A percentile compares a stretch with the other conserved stretches of the same genome.
These are phyloP conservation scores for Chytridiales sp. DNA, from an alignment of 371 early-diverging fungal species.

Conservation along the genomic window DNA sequence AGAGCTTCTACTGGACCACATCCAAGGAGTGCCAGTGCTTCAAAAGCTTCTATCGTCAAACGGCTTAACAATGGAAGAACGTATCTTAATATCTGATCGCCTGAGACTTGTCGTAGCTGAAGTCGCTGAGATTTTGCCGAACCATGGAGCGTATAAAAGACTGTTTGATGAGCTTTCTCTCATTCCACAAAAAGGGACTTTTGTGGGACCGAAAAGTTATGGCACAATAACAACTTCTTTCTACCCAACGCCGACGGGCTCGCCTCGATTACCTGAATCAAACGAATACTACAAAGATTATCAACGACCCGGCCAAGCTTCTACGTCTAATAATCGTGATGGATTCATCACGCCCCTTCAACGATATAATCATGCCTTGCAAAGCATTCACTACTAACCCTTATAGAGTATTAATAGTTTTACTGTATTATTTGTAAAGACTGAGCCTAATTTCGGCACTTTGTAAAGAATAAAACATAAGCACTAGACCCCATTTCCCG, in stretches of 20 bases:
- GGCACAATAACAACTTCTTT: too few relatives aligned
- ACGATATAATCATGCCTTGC: too few relatives aligned
- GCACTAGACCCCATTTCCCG: slow-evolving; percentile 18
- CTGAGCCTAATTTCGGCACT: slow-evolving; percentile 13
- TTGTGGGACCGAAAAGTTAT: too few relatives aligned
- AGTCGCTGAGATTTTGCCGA: slow-evolving; percentile 56
- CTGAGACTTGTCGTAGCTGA: slow-evolving; percentile 49
- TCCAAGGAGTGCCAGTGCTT: slow-evolving; percentile 78
- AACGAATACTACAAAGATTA: too few relatives aligned
- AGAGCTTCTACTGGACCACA: slow-evolving; percentile 74
- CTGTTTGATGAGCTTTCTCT: slow-evolving; percentile 69
- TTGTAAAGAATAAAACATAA: slow-evolving; percentile 39
- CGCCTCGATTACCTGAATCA: too few relatives aligned
- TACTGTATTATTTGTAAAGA: too few relatives aligned
- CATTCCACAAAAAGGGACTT: too few relatives aligned
- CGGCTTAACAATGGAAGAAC: slow-evolving; percentile 74
- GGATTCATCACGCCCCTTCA: too few relatives aligned
- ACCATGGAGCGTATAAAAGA: slow-evolving; percentile 72
- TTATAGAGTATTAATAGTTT: too few relatives aligned
- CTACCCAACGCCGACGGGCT: not conserved
- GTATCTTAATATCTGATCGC: slow-evolving; percentile 72
- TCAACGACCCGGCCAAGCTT: too few relatives aligned
- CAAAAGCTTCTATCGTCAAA: slow-evolving; percentile 82
- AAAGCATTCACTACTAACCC: too few relatives aligned
- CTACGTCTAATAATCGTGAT: too few relatives aligned